These are phyloP conservation scores for Penicillium psychrosexuale DNA, from an alignment of 2,329 filamentous ascomycete genomes.

Conservation along the genomic window DNA sequence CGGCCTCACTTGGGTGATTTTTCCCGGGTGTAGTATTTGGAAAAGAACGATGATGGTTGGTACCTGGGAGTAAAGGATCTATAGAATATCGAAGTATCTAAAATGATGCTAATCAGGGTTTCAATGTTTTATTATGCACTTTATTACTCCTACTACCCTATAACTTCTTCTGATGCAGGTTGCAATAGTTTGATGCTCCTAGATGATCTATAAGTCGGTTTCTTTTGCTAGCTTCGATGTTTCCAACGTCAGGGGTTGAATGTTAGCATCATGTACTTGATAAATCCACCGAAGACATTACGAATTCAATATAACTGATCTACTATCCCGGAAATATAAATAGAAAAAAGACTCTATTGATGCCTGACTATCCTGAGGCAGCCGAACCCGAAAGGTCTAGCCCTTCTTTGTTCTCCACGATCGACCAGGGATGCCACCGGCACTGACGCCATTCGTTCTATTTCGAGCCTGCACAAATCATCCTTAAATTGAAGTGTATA, in stretches of 20 bases:
- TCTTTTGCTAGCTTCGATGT: background rate
- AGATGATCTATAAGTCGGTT: background rate
- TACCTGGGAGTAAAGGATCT: background rate
- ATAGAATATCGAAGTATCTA: background rate
- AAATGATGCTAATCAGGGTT: background rate
- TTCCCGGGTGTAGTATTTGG: background rate
- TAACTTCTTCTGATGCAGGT: background rate
- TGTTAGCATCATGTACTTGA: background rate
- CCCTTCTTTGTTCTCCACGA: conserved; percentile 22
- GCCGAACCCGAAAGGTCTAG: conserved; percentile 15
- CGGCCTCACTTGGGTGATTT: no score
- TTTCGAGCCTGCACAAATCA: conserved; percentile 7
- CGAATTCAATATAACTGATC: background rate
- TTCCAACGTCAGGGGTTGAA: background rate
- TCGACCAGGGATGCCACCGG: conserved; percentile 19
- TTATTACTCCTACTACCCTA: background rate
- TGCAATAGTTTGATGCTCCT: background rate
- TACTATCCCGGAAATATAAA: background rate
- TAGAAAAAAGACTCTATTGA: background rate
- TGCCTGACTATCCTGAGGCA: conserved; percentile 7
- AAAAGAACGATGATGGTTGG: background rate
- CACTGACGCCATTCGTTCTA: conserved; percentile 26
- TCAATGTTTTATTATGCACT: background rate
- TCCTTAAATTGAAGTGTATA: conserved; percentile 4
- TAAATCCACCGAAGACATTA: background rate